Evolutionary conservation across 2,329 filamentous ascomycete species (phyloP), one percentile per base, ranked within the genome.

Genomic region (Colletotrichum sp.): DNA sequence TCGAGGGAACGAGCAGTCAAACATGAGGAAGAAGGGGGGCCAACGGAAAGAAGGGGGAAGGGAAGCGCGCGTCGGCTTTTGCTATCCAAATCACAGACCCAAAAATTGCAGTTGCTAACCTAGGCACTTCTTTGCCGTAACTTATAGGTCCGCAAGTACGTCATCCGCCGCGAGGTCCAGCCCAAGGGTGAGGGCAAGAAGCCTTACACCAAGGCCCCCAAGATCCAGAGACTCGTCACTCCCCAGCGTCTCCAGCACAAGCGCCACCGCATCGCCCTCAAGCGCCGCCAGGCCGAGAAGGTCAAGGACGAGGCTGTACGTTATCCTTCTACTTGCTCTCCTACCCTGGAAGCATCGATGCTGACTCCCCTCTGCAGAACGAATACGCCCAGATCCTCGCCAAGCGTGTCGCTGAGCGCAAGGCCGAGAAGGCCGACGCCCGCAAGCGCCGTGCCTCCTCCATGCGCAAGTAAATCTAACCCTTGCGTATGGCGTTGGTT

Each of bases 241-340:
- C 97, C 97, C 88, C 97, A 99, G 92, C 97, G 97, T 88, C 96
- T 99, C 86, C 97, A 99, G 93, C 97, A 98, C 94, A 99, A 99
- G 95, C 96, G 97, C 86, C 97, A 99, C 92, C 93, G 96, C 84
- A 91, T 98, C 85, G 96, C 97, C 85, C 94, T 99, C 90, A 99
- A 99, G 96, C 95, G 96, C 88, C 96, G 97, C 89, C 95, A 96
- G 87, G 90, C 96, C 85, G 97, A 99, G 92, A 94, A 96, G 89
- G 93, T 95, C 91, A 98, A 98, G 93, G 97, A 99, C 87, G 96
- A 98, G 92, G 97, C 97, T 86, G 97, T 98, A 95, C 87, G 94
- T 93, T 2, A 34, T 34, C 32, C 8, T 71, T 67, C 75, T 48
- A 30, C 60, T 39, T 6, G 32, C 18, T 9, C 15, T 2, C 1